Base-by-base conservation (phyloP, 805 yeast genomes). In the Lipomyces spencermartinsiae region DNA sequence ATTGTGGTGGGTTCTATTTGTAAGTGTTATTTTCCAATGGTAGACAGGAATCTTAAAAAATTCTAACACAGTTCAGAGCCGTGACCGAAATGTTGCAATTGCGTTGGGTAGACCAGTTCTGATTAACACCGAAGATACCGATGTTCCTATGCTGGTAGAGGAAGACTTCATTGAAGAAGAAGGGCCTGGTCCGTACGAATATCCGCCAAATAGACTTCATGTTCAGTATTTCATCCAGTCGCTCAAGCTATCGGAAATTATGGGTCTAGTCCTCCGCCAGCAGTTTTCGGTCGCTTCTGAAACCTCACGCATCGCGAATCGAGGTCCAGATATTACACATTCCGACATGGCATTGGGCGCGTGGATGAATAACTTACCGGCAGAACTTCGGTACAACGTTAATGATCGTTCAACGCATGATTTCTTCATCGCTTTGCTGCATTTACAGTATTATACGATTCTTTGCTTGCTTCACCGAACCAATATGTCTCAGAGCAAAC, bases 261-360 rank as follows among this genome's bases (percentile, higher is more conserved):
- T 89, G 72, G 92, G 91, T 0, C 84, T 88, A 49, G 87, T 90
- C 34, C 80, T 89, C 71, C 84, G 86, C 63, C 89, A 88, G 74
- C 93, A 89, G 78, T 87, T 87, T 76, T 84, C 91, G 14, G 90
- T 89, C 22, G 87, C 87, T 66, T 88, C 91, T 0, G 89, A 88
- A 75, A 82, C 80, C 73, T 78, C 84, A 4, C 73, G 83, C 68
- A 66, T 75, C 37, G 76, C 71, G 54, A 83, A 79, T 74, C 82
- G 74, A 77, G 80, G 79, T 81, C 83, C 81, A 77, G 87, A 82
- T 82, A 85, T 84, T 39, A 77, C 81, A 16, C 89, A 87, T 72
- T 88, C 92, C 76, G 96, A 91, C 76, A 83, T 87, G 84, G 82
- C 91, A 61, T 85, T 91, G 88, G 91, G 92, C 22, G 82, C 87